These are phyloP conservation scores for Setomelanomma holmii DNA, from an alignment of 2,329 filamentous ascomycete species.

Conservation along the genomic window DNA sequence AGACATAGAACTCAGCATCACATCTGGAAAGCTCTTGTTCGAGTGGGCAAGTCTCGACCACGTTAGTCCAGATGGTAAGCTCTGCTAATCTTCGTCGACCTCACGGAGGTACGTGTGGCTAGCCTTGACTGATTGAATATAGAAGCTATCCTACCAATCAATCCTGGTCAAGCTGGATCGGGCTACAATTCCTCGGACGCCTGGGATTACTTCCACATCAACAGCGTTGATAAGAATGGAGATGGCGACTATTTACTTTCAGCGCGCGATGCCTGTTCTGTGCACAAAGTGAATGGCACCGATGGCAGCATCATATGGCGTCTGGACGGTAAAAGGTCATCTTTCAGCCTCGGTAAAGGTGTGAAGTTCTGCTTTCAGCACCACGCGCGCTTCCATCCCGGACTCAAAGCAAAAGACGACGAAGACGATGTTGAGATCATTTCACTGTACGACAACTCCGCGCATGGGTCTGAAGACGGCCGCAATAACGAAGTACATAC, in stretches of 20 bases:
- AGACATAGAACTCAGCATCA: conserved; percentile 47
- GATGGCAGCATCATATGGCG: conserved; percentile 40
- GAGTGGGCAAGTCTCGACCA: conserved; percentile 50
- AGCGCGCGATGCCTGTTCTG: conserved; percentile 33
- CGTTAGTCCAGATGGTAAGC: conserved; percentile 21
- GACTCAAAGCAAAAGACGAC: conserved; percentile 12
- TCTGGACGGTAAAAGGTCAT: conserved; percentile 37
- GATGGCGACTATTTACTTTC: conserved; percentile 37
- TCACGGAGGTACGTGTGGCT: too few species aligned
- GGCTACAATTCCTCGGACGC: conserved; percentile 38
- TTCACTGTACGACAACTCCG: conserved; percentile 51
- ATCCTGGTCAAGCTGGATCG: conserved; percentile 23
- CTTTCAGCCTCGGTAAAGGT: conserved; percentile 24
- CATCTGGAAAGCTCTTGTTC: conserved; percentile 48
- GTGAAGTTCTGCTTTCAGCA: conserved; percentile 53
- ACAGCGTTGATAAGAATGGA: conserved; percentile 50
- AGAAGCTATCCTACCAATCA: conserved; percentile 39
- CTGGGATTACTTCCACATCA: conserved; percentile 52
- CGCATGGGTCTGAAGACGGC: conserved; percentile 50
- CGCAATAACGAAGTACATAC: conserved; percentile 51
- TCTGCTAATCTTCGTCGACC: background rate
- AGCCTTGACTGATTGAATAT: too few species aligned
- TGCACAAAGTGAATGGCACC: conserved; percentile 33
- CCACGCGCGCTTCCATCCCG: conserved; percentile 55
- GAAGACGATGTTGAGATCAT: conserved; percentile 20